Percentiles rank a stretch among this genome's conserved stretches.
Conservation (phyloP, 2,329 filamentous ascomycete genomes). For the Dothidotthia symphoricarpi region DNA sequence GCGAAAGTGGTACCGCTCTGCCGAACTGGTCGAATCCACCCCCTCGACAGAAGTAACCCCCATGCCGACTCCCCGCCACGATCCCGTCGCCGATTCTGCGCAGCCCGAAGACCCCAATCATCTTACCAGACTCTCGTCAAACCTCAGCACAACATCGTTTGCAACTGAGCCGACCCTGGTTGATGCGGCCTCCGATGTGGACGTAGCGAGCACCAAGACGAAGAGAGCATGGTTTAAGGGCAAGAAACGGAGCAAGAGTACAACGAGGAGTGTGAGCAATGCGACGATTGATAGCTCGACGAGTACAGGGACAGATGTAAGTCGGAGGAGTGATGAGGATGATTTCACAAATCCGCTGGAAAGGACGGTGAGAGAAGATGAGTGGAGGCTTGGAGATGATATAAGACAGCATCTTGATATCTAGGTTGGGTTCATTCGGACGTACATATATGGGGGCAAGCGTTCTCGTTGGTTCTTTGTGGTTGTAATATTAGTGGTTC, state of each 20-base stretch:
- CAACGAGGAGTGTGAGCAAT: conserved; percentile 31
- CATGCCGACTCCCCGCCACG: conserved; percentile 42
- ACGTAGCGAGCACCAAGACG: conserved; percentile 34
- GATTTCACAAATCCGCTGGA: conserved; percentile 53
- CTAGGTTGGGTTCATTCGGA: conserved; percentile 39
- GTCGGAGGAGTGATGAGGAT: conserved; percentile 45
- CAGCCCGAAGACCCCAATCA: conserved; percentile 20
- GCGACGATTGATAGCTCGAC: conserved; percentile 30
- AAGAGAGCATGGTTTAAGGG: conserved; percentile 42
- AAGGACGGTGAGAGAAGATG: conserved; percentile 52
- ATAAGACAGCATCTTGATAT: conserved; percentile 75
- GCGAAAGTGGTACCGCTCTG: conserved; percentile 94
- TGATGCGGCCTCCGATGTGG: conserved; percentile 25
- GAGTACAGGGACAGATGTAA: conserved; percentile 29
- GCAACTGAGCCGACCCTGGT: conserved; percentile 25
- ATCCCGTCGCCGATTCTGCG: conserved; percentile 29
- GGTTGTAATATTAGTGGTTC: too few relatives aligned
- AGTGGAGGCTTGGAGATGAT: conserved; percentile 82
- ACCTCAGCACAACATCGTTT: conserved; percentile 23
- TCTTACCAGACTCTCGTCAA: conserved; percentile 24
- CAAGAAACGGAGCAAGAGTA: conserved; percentile 26
- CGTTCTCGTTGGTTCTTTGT: too few relatives aligned
- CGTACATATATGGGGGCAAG: too few relatives aligned
- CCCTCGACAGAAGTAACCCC: conserved; percentile 47
- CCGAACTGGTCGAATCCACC: conserved; percentile 80